These are phyloP conservation scores for Linum trigynum DNA, from an alignment of 345 rosid species.

Conservation along the genomic window DNA sequence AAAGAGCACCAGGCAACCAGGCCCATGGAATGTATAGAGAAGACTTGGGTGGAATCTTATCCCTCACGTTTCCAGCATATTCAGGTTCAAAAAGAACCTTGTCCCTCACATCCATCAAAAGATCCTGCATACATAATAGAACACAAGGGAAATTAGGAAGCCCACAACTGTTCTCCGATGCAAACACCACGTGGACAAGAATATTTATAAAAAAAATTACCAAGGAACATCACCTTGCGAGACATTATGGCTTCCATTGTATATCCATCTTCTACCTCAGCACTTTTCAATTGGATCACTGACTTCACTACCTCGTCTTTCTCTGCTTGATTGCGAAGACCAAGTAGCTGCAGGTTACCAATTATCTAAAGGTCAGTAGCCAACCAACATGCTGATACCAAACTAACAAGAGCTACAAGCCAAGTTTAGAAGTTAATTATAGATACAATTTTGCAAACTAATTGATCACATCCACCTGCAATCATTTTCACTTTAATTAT, in stretches of 20 bases:
- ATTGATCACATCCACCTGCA: not conserved
- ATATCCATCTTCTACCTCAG: slow-evolving; percentile 83
- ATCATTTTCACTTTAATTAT: not conserved
- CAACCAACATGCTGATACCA: not conserved
- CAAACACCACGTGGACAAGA: too few relatives aligned
- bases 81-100: slow-evolving; percentile 95
- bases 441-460: not conserved
- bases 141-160: not conserved
- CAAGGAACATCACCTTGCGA: slow-evolving; percentile 53
- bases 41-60: slow-evolving; percentile 62
- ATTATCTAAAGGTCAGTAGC: slow-evolving; percentile 4
- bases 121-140: slow-evolving; percentile 39
- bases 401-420: not conserved
- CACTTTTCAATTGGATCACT: slow-evolving; percentile 58
- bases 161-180: not conserved
- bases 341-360: slow-evolving; percentile 50
- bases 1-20: slow-evolving; percentile 90
- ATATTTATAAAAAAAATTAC: not conserved
- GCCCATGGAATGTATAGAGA: slow-evolving; percentile 70
- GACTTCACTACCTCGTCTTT: slow-evolving; percentile 90
- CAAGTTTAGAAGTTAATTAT: not conserved
- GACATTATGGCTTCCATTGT: slow-evolving; percentile 57
- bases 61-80: slow-evolving; percentile 75
- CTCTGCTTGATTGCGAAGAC: slow-evolving; percentile 65
- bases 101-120: slow-evolving; percentile 84